Conservation (phyloP, 106 monocot species). For the Dendrobium officinale region DNA sequence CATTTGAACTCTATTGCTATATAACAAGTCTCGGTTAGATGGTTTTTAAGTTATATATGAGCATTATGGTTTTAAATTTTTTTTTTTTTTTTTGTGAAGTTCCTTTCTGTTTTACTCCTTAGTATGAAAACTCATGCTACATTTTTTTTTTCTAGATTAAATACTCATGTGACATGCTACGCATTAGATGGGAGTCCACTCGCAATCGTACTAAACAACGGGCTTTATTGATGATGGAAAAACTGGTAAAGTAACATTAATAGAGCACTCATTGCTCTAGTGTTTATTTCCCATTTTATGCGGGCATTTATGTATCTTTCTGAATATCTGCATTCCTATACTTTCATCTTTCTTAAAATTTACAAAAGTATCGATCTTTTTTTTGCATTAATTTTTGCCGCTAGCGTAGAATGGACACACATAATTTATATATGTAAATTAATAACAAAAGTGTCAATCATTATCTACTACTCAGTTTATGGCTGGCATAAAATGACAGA, state of each 20-base stretch:
- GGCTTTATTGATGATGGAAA: conserved; percentile 89
- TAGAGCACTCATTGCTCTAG: not conserved
- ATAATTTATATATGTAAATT: not conserved
- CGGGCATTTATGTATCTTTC: not conserved
- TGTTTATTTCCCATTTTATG: not conserved
- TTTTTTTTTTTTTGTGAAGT: too few relatives aligned
- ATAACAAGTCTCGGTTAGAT: not conserved
- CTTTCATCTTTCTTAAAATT: too few relatives aligned
- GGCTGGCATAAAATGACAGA: too few relatives aligned
- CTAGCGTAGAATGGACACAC: not conserved
- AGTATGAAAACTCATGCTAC: not conserved
- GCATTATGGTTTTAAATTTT: too few relatives aligned
- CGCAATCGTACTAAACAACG: conserved; percentile 88
- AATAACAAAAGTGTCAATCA: not conserved
- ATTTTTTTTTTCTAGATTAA: conserved; percentile 45
- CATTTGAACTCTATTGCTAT: not conserved
- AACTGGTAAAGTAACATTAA: conserved; percentile 42
- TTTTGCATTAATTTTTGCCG: not conserved
- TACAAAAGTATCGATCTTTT: not conserved
- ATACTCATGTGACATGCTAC: conserved; percentile 69
- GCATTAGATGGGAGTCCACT: conserved; percentile 84
- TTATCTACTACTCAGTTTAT: too few relatives aligned
- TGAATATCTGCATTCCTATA: not conserved
- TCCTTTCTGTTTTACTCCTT: not conserved
- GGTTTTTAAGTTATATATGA: not conserved